Evolutionary conservation across 805 yeast genomes (phyloP).

Genomic region (Yarrowia sp.): DNA sequence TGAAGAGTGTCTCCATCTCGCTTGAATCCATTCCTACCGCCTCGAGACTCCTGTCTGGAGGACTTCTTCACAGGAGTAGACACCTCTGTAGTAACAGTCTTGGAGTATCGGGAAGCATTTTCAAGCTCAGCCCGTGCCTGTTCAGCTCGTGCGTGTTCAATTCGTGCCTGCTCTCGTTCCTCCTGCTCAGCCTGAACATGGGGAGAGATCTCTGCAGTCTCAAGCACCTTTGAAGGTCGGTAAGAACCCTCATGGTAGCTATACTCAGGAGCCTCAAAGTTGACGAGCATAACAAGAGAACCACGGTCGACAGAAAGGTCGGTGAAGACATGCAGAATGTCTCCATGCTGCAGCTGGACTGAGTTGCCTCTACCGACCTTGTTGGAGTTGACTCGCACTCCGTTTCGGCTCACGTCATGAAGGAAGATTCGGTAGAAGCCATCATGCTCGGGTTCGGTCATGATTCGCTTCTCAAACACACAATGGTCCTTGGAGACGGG

Average conservation of each 20-base stretch:
- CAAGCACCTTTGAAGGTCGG: neutral
- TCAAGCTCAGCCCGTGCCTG: no score
- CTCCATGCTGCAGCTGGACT: constrained; percentile 11
- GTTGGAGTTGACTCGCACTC: constrained; percentile 3
- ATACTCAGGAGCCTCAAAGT: neutral
- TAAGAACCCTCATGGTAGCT: neutral
- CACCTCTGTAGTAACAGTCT: neutral
- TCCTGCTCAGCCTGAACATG: neutral
- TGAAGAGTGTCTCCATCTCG: constrained; percentile 7
- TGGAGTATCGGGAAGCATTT: no score
- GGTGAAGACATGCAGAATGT: neutral
- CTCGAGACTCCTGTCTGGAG: neutral
- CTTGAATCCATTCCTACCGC: neutral
- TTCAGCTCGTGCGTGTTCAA: neutral
- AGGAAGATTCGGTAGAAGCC: constrained; percentile 13
- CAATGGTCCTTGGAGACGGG: constrained; percentile 22
- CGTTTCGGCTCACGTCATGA: constrained; percentile 21
- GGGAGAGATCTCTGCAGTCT: neutral
- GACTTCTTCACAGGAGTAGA: neutral
- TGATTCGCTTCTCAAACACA: neutral
- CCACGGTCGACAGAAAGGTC: neutral
- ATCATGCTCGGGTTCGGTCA: constrained; percentile 11
- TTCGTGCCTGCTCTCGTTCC: neutral
- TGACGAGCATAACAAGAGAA: neutral
- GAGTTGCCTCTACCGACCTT: neutral